Base-by-base conservation (phyloP, 306 rosid species). In the Echinosophora koreensis region DNA sequence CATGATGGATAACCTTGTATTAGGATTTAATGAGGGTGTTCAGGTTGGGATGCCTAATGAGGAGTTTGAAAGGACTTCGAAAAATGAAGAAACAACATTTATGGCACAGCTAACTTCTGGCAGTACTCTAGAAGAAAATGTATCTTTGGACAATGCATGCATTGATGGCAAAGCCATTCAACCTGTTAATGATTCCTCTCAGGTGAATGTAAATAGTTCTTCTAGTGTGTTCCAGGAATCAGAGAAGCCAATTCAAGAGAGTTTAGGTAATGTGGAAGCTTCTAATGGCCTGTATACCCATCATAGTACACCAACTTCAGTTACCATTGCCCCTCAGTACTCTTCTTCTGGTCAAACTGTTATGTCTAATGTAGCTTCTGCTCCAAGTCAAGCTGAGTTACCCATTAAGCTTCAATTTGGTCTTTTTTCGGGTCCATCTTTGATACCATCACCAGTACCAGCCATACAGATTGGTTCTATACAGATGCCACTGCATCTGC, bases 381-480 rank as follows among this genome's bases (percentile, higher is more conserved):
- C 77, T 80, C 79, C 84, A 8, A 87, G 87, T 83, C 97, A 92
- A 83, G 78, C 88, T 16, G 98, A 92, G 66, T 69, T 86, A 8
- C 93, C 98, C 47, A 82, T 90, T 61, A 92, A 92, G 84, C 98
- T 94, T 82, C 98, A 94, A 80, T 95, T 95, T 84, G 98, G 98
- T 79, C 89, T 95, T 74, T 95, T 95, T 84, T 90, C 98, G 27
- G 95, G 98, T 77, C 98, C 98, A 28, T 92, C 98, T 66, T 75
- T 95, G 86, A 95, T 95, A 81, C 97, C 97, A 41, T 92, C 98
- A 60, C 98, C 97, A 0, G 88, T 95, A 39, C 95, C 98, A 57
- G 95, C 98, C 55, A 95, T 95, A 69, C 98, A 95, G 77, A 95
- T 95, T 70, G 98, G 98, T 66, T 92, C 97, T 80, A 95, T 95